phyloP scores from a whole-genome alignment of 1,284 basidiomycete genomes.

The Cutaneotrichosporon dermatis region DNA sequence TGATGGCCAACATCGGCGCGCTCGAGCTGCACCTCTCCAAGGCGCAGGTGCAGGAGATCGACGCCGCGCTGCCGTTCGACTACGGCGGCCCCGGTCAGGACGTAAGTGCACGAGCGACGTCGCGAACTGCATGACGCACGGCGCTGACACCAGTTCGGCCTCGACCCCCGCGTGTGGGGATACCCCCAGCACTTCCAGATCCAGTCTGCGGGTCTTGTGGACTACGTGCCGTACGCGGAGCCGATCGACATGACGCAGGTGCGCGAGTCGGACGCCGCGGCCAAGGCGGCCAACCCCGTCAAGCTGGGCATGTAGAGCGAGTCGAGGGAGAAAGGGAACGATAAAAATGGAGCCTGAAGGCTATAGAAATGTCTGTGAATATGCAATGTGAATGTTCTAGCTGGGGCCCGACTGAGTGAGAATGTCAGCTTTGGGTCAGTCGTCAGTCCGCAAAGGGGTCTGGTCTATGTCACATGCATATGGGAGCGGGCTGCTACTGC shows the following conservation, averaged over 20 bases:
- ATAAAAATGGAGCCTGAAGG: not conserved
- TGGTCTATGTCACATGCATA: too few species aligned
- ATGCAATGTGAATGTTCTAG: not conserved
- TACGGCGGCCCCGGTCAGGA: conserved; percentile 18
- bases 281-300: conserved; percentile 6
- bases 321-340: not conserved
- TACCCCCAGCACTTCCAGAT: conserved; percentile 21
- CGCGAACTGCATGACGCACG: not conserved
- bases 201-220: conserved; percentile 18
- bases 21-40: conserved; percentile 42
- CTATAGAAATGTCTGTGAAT: not conserved
- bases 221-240: conserved; percentile 16
- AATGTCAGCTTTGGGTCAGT: too few species aligned
- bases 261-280: conserved; percentile 18
- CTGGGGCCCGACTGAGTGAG: too few species aligned
- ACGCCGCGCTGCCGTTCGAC: conserved; percentile 34
- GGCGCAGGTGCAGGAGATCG: conserved; percentile 43
- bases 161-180: conserved; percentile 21
- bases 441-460: too few species aligned
- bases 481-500: too few species aligned
- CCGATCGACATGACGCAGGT: conserved; percentile 14
- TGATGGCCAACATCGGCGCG: conserved; percentile 40
- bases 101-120: conserved; percentile 28
- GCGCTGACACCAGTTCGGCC: conserved; percentile 18
- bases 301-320: conserved; percentile 3